Evolutionary conservation across 306 rosid species (phyloP).

Genomic region (Biancaea sappan): DNA sequence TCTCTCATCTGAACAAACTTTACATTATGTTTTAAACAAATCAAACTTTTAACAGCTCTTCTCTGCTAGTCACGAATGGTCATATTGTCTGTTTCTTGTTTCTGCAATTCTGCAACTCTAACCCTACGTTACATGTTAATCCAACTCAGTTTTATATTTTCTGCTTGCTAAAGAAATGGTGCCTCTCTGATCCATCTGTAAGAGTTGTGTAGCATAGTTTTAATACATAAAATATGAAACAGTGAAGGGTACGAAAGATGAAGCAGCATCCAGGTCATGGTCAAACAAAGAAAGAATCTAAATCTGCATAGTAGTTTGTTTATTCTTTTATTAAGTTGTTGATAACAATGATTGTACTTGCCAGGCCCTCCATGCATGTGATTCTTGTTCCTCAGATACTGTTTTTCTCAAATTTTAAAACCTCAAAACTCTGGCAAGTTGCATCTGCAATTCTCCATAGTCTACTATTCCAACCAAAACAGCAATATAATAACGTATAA

Average conservation of each 20-base stretch:
- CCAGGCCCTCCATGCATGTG: slow-evolving; percentile 34
- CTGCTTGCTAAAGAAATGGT: neutral
- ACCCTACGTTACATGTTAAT: neutral
- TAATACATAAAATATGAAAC: neutral
- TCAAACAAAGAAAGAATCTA: slow-evolving; percentile 45
- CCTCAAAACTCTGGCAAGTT: slow-evolving; percentile 26
- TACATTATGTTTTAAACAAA: too few species aligned
- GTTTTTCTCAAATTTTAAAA: slow-evolving; percentile 30
- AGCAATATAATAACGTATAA: too few species aligned
- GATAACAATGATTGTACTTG: slow-evolving; percentile 50
- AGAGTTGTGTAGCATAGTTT: neutral
- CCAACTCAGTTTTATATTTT: neutral
- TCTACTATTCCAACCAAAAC: slow-evolving; percentile 21
- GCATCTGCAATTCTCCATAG: slow-evolving; percentile 35
- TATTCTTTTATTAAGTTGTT: slow-evolving; percentile 32
- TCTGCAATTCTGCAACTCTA: neutral
- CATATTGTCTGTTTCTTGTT: too few species aligned
- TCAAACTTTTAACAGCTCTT: too few species aligned
- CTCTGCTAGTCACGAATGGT: too few species aligned
- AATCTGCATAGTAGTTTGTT: slow-evolving; percentile 19
- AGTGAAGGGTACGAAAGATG: slow-evolving; percentile 9
- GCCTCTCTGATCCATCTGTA: slow-evolving; percentile 2
- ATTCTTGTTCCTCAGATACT: slow-evolving; percentile 40
- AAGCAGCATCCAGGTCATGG: slow-evolving; percentile 39
- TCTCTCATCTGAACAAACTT: too few species aligned